Evolutionary conservation across 805 yeast species (phyloP).

Genomic region (Yamadazyma philogaea): DNA sequence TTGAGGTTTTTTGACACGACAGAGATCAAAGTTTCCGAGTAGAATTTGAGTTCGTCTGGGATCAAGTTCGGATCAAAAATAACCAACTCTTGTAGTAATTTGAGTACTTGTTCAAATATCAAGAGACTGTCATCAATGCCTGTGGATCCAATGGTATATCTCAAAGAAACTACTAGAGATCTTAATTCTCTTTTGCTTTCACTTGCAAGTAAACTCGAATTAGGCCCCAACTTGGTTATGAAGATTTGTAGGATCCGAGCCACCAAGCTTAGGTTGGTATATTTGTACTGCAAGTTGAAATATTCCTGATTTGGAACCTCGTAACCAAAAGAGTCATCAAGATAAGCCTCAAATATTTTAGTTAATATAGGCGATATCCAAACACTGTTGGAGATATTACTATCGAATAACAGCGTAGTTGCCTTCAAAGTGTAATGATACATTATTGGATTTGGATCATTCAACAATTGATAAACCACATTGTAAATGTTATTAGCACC

Average conservation of each 20-base stretch:
- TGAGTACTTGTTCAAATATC: conserved; percentile 23
- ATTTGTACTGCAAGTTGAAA: conserved; percentile 36
- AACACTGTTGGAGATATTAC: conserved; percentile 44
- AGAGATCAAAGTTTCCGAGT: conserved; percentile 23
- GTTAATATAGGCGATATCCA: conserved; percentile 39
- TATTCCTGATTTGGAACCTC: conserved; percentile 31
- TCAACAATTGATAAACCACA: conserved; percentile 55
- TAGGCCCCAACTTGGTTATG: conserved; percentile 40
- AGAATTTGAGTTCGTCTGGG: conserved; percentile 31
- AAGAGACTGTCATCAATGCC: conserved; percentile 25
- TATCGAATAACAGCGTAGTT: conserved; percentile 48
- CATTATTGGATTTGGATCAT: conserved; percentile 84
- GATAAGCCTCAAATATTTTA: conserved; percentile 27
- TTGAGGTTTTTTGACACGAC: conserved; percentile 36
- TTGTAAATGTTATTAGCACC: conserved; percentile 46
- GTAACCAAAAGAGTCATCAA: conserved; percentile 36
- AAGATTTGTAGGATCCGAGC: conserved; percentile 27
- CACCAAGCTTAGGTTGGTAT: conserved; percentile 22
- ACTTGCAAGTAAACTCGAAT: conserved; percentile 22
- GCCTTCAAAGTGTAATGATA: conserved; percentile 71
- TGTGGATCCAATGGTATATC: conserved; percentile 31
- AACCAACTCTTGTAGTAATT: conserved; percentile 34
- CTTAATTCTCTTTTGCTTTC: conserved; percentile 21
- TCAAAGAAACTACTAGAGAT: conserved; percentile 26
- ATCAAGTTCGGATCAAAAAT: conserved; percentile 37